phyloP scores from a whole-genome alignment of 2,329 filamentous ascomycete genomes.

The Penicillium sp. region DNA sequence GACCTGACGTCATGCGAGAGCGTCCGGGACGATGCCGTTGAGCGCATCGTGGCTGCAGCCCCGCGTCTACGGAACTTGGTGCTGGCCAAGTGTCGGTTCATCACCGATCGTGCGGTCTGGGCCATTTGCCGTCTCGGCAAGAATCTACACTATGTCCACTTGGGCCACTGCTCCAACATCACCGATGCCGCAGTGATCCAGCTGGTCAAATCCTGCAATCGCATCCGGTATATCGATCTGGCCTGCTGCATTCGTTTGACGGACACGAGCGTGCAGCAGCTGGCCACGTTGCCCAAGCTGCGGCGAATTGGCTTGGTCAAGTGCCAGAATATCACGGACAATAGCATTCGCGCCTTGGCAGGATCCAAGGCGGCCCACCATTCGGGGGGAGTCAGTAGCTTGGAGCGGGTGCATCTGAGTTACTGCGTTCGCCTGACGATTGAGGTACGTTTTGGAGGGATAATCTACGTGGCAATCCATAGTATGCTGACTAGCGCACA shows the following conservation, averaged over 20 bases:
- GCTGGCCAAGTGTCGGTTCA: slow-evolving; percentile 83
- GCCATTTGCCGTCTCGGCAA: slow-evolving; percentile 85
- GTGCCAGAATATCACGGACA: slow-evolving; percentile 80
- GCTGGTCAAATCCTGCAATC: slow-evolving; percentile 75
- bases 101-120: slow-evolving; percentile 79
- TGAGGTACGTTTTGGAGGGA: slow-evolving; percentile 49
- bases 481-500: slow-evolving; percentile 36
- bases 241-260: slow-evolving; percentile 89
- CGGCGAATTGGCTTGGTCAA: slow-evolving; percentile 93
- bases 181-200: slow-evolving; percentile 80
- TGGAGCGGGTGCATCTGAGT: slow-evolving; percentile 91
- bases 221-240: slow-evolving; percentile 93
- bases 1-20: slow-evolving; percentile 82
- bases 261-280: slow-evolving; percentile 71
- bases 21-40: slow-evolving; percentile 75
- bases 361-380: slow-evolving; percentile 49
- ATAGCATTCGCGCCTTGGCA: slow-evolving; percentile 75
- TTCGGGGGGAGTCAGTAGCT: slow-evolving; percentile 57
- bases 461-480: background rate
- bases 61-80: slow-evolving; percentile 87
- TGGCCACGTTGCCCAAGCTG: slow-evolving; percentile 81
- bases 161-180: slow-evolving; percentile 85
- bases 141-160: slow-evolving; percentile 91
- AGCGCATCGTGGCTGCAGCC: slow-evolving; percentile 76
- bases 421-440: slow-evolving; percentile 83